Evolutionary conservation across 2,329 filamentous ascomycete species (phyloP).

Genomic region (Akanthomyces uredinophilus): DNA sequence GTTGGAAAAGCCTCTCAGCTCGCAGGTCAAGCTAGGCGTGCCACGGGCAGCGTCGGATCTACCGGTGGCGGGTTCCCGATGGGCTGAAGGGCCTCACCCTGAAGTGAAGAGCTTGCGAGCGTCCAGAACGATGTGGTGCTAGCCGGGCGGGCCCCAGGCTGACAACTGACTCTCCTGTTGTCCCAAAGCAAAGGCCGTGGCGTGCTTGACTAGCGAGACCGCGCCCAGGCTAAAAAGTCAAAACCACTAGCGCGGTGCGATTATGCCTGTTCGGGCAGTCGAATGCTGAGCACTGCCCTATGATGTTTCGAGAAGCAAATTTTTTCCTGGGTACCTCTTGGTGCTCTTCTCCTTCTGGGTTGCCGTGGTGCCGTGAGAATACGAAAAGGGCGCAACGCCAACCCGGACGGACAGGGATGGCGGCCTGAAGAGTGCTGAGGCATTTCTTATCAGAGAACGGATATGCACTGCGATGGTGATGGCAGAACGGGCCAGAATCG

Average conservation of each 20-base stretch:
- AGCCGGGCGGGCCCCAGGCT: not conserved
- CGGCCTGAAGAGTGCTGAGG: not conserved
- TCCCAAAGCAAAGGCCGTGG: not conserved
- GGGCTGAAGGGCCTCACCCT: not conserved
- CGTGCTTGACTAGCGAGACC: not conserved
- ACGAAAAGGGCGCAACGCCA: not conserved
- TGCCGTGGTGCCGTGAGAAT: not conserved
- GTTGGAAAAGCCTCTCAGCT: constrained; percentile 1
- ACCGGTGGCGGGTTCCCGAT: constrained; percentile 2
- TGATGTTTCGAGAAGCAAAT: not conserved
- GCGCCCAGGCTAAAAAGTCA: not conserved
- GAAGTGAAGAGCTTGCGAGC: not conserved
- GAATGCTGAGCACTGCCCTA: not conserved
- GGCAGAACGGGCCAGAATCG: not conserved
- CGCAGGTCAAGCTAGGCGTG: not conserved
- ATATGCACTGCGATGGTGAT: not conserved
- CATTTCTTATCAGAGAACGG: not conserved
- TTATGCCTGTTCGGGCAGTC: not conserved
- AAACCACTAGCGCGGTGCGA: constrained; percentile 2
- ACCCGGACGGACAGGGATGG: not conserved
- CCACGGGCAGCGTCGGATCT: constrained; percentile 1
- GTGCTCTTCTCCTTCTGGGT: not conserved
- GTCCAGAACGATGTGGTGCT: not conserved
- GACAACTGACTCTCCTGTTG: not conserved
- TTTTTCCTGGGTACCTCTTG: constrained; percentile 4